Evolutionary conservation across 306 rosid genomes (phyloP).

Genomic region (Vigna radiata): DNA sequence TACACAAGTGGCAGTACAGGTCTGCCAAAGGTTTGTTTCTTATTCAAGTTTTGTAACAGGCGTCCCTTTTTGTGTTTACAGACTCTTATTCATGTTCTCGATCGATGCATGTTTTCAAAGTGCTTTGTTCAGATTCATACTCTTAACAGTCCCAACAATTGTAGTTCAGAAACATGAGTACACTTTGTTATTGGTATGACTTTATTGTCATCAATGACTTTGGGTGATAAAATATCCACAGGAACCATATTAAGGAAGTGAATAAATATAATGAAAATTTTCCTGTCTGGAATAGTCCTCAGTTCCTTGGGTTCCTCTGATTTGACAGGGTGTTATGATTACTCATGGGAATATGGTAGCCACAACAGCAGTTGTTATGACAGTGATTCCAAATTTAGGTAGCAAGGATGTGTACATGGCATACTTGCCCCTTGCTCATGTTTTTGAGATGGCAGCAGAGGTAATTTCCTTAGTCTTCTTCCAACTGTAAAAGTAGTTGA

Average conservation of each 20-base stretch:
- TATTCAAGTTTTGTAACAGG: constrained; percentile 32
- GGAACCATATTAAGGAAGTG: constrained; percentile 12
- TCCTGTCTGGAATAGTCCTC: not conserved
- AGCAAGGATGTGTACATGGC: constrained; percentile 82
- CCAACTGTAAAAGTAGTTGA: constrained; percentile 7
- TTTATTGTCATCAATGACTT: constrained; percentile 23
- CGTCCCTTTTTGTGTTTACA: not conserved
- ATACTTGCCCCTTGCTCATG: constrained; percentile 94
- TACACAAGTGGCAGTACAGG: constrained; percentile 98
- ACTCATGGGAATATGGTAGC: constrained; percentile 92
- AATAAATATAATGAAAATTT: not conserved
- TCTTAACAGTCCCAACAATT: not conserved
- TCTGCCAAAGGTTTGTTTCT: constrained; percentile 82
- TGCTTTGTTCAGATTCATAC: not conserved
- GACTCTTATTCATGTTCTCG: no score
- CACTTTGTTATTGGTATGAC: constrained; percentile 20
- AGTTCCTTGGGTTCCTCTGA: not conserved
- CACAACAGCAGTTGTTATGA: constrained; percentile 78
- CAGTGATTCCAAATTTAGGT: constrained; percentile 70
- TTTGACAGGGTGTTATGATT: constrained; percentile 78
- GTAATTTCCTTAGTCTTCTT: constrained; percentile 47
- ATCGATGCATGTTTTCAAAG: constrained; percentile 37
- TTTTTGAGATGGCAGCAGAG: constrained; percentile 96
- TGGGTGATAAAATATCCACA: constrained; percentile 6
- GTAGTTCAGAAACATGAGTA: constrained; percentile 21